Conservation (phyloP, 225 moss, liverwort and hornwort species). For the Bryum argenteum region DNA sequence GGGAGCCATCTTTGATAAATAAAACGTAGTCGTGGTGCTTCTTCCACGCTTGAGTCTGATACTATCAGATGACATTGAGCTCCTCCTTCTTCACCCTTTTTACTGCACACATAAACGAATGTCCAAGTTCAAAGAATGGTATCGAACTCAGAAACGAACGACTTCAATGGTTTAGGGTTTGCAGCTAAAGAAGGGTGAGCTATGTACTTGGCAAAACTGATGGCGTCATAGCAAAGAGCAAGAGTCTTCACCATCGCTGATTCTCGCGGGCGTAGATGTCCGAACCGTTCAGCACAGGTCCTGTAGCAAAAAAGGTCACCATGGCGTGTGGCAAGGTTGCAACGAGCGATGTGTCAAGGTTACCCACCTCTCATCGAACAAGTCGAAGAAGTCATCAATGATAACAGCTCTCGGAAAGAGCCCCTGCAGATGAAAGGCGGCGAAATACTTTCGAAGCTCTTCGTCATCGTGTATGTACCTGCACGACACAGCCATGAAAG, state of each 20-base stretch:
- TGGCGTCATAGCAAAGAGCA: conserved; percentile 78
- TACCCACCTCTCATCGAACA: conserved; percentile 73
- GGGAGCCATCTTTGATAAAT: conserved; percentile 85
- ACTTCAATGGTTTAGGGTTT: background rate
- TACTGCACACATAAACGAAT: conserved; percentile 52
- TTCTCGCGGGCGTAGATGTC: conserved; percentile 66
- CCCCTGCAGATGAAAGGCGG: conserved; percentile 84
- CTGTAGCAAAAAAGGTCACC: conserved; percentile 32
- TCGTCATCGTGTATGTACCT: conserved; percentile 79
- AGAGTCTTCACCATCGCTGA: conserved; percentile 76
- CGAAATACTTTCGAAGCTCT: conserved; percentile 84
- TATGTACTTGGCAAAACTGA: conserved; percentile 76
- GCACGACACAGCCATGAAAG: conserved; percentile 11
- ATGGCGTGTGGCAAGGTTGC: background rate
- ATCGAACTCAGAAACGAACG: background rate
- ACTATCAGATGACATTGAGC: conserved; percentile 68
- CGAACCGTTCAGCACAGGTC: conserved; percentile 56
- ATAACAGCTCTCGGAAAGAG: conserved; percentile 79
- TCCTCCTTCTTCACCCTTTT: conserved; percentile 36
- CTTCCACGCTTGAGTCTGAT: conserved; percentile 78
- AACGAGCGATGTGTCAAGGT: conserved; percentile 18
- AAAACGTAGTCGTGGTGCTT: conserved; percentile 72
- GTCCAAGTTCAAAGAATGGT: conserved; percentile 4
- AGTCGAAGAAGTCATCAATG: conserved; percentile 77
- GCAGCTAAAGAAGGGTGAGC: background rate